phyloP scores from a whole-genome alignment of 2,329 filamentous ascomycete genomes.

The Aspergillus neotritici region DNA sequence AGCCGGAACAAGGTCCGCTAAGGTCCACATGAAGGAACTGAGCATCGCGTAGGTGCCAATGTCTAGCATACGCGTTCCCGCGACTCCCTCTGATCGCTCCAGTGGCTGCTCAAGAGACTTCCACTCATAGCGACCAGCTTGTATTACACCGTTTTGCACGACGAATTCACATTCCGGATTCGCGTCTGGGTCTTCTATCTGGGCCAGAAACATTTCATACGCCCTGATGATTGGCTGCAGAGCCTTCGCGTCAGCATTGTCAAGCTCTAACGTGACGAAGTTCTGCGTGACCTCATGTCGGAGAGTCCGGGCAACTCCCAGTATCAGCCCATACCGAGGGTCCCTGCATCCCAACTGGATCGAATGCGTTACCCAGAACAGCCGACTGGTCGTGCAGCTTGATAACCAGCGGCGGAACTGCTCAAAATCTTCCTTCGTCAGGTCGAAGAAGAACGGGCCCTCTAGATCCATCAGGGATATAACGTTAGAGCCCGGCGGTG shows the following conservation, averaged over 20 bases:
- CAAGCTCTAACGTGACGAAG: slow-evolving; percentile 11
- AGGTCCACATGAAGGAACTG: slow-evolving; percentile 7
- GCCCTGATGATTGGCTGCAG: slow-evolving; percentile 1
- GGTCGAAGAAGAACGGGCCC: slow-evolving; percentile 8
- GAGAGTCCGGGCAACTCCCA: slow-evolving; percentile 10
- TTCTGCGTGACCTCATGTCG: slow-evolving; percentile 7
- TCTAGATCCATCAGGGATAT: slow-evolving; percentile 13
- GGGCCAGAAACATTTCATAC: slow-evolving; percentile 3
- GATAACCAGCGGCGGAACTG: not conserved
- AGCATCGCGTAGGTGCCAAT: slow-evolving; percentile 9
- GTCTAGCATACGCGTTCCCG: slow-evolving; percentile 1
- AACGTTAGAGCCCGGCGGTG: not conserved
- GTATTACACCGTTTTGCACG: slow-evolving; percentile 4
- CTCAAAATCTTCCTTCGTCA: slow-evolving; percentile 1
- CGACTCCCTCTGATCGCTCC: not conserved
- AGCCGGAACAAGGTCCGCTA: not conserved
- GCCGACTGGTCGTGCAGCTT: not conserved
- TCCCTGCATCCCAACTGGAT: slow-evolving; percentile 8
- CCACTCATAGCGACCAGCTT: slow-evolving; percentile 11
- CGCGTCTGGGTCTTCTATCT: not conserved
- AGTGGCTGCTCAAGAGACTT: slow-evolving; percentile 1
- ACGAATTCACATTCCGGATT: slow-evolving; percentile 11
- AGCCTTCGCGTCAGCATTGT: slow-evolving; percentile 4
- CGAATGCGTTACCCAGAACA: slow-evolving; percentile 8
- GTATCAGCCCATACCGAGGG: slow-evolving; percentile 7